Percentiles rank a stretch among this genome's conserved stretches.
Evolutionary conservation across 352 stramenopile species (phyloP).

Genomic region (Thalassiosira sp.): DNA sequence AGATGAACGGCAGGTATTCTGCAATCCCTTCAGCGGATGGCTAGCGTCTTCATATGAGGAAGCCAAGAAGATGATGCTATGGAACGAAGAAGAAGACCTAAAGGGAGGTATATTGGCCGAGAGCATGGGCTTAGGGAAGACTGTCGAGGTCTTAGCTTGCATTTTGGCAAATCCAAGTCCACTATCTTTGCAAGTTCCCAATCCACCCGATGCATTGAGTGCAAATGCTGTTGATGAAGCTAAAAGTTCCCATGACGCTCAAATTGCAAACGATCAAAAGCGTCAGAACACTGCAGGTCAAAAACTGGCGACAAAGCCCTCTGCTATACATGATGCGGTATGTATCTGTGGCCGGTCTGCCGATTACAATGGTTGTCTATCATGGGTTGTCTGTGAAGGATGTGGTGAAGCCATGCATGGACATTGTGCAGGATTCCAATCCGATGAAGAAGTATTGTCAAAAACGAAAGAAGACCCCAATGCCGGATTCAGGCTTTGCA

Average conservation of each 20-base stretch:
- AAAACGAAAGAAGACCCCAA: background rate
- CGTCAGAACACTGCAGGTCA: background rate
- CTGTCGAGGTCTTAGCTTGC: slow-evolving; percentile 62
- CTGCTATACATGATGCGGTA: slow-evolving; percentile 7
- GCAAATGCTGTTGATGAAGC: background rate
- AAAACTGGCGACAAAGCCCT: background rate
- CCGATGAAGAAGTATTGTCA: slow-evolving; percentile 15
- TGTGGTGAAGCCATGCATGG: slow-evolving; percentile 42
- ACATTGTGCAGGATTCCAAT: slow-evolving; percentile 36
- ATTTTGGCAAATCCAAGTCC: slow-evolving; percentile 59
- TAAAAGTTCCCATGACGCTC: background rate
- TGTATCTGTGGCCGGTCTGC: slow-evolving; percentile 18
- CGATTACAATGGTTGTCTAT: background rate
- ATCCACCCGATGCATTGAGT: background rate
- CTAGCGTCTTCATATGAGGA: slow-evolving; percentile 37
- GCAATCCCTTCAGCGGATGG: slow-evolving; percentile 55
- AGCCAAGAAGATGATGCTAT: slow-evolving; percentile 40
- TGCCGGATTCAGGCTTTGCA: background rate
- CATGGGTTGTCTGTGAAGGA: slow-evolving; percentile 37
- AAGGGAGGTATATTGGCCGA: slow-evolving; percentile 90
- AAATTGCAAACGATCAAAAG: background rate
- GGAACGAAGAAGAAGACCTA: slow-evolving; percentile 3
- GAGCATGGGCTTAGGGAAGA: slow-evolving; percentile 89
- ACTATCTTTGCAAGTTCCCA: background rate
- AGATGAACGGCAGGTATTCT: slow-evolving; percentile 30